phyloP scores from a whole-genome alignment of 257 asterid genomes.

The Solanum sitiens region DNA sequence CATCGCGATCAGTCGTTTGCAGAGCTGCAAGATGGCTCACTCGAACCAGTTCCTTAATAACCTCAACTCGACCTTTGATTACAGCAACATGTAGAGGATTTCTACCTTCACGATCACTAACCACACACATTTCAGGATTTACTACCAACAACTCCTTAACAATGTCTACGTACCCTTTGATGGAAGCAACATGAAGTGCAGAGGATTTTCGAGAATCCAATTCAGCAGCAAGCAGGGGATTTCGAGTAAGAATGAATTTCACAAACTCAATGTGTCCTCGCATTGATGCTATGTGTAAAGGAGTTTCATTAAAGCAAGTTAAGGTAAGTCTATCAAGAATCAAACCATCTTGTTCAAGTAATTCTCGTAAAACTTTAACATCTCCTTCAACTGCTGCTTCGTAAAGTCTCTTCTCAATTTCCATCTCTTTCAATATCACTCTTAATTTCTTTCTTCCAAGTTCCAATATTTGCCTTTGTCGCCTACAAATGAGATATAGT shows the following conservation, averaged over 20 bases:
- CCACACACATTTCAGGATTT: constrained; percentile 8
- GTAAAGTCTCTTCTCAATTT: constrained; percentile 6
- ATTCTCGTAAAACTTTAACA: background rate
- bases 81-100: constrained; percentile 37
- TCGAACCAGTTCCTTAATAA: constrained; percentile 12
- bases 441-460: background rate
- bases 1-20: background rate
- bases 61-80: constrained; percentile 19
- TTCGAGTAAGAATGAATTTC: constrained; percentile 2
- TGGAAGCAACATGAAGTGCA: constrained; percentile 28
- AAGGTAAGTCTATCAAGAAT: constrained; percentile 18
- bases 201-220: constrained; percentile 13
- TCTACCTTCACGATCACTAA: constrained; percentile 13
- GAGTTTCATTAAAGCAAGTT: constrained; percentile 18
- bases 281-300: constrained; percentile 31
- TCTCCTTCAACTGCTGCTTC: constrained; percentile 24
- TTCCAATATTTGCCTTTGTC: background rate
- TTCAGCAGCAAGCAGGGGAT: constrained; percentile 14
- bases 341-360: constrained; percentile 11
- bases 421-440: background rate
- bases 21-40: constrained; percentile 12
- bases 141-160: background rate
- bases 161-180: constrained; percentile 13
- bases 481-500: too few species aligned
- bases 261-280: constrained; percentile 11